Base-by-base conservation (phyloP, 257 asterid species). In the Coffea eugenioides region DNA sequence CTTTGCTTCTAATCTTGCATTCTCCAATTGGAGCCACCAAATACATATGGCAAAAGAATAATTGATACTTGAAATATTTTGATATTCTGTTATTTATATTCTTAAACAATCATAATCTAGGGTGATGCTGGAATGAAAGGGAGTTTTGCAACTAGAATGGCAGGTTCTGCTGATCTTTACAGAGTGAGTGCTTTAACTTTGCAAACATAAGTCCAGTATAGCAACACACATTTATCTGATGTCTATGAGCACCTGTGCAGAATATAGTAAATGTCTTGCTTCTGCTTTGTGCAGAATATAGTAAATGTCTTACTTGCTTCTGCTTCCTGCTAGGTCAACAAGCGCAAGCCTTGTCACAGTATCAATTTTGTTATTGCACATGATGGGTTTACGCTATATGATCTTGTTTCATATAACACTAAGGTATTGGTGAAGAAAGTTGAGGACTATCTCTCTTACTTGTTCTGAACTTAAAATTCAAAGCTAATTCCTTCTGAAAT, bases 81-180 rank as follows among this genome's bases (percentile, higher is more conserved):
- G 54, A 49, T 51, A 5, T 71, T 66, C 23, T 39, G 9, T 61
- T 48, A 23, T 1, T 74, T 56, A 27, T 57, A 23, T 68, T 51
- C 61, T 41, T 36, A 64, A 67, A 66, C 62, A 61, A 73, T 78
- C 77, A 69, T 73, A 77, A 41, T 84, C 46, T 72, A 95, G 98
- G 99, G 99, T 20, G 99, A 93, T 78, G 70, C 52, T 79, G 97
- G 97, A 80, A 88, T 91, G 97, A 95, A 95, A 88, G 97, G 97
- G 79, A 87, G 88, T 73, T 88, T 95, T 80, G 99, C 99, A 72
- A 89, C 95, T 74, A 88, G 98, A 77, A 57, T 95, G 48, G 82
- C 97, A 78, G 99, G 98, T 80, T 93, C 98, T 75, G 97, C 98
- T 64, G 99, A 95, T 83, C 94, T 95, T 65, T 95, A 89, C 88